These are phyloP conservation scores for Clarireedia hainanense DNA, from an alignment of 2,329 filamentous ascomycete genomes.

Conservation along the genomic window DNA sequence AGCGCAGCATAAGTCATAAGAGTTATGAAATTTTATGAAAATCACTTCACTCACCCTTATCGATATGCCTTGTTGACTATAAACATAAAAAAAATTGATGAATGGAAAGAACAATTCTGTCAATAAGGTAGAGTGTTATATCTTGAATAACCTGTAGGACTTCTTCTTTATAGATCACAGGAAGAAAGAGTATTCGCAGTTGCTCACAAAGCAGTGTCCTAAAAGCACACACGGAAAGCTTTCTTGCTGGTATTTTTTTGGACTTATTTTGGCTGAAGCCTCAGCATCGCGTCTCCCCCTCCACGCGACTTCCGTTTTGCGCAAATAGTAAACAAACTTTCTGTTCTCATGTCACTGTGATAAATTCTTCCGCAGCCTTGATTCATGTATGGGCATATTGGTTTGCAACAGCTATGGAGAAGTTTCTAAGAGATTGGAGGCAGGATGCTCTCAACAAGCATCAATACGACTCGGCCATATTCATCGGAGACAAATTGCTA, in stretches of 20 bases:
- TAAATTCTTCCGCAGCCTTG: not conserved
- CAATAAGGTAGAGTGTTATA: too few relatives aligned
- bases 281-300: constrained; percentile 11
- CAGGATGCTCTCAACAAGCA: constrained; percentile 93
- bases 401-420: constrained; percentile 60
- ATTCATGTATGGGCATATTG: not conserved
- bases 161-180: too few relatives aligned
- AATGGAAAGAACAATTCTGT: not conserved
- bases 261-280: too few relatives aligned
- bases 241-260: too few relatives aligned
- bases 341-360: not conserved
- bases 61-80: not conserved
- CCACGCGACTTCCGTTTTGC: not conserved
- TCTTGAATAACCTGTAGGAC: too few relatives aligned
- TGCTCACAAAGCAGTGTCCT: too few relatives aligned
- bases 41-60: not conserved
- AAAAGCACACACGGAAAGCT: too few relatives aligned
- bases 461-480: constrained; percentile 93
- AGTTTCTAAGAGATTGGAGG: constrained; percentile 87
- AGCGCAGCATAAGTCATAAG: not conserved
- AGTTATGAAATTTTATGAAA: not conserved
- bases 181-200: too few relatives aligned
- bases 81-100: not conserved
- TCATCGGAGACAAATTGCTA: constrained; percentile 93
- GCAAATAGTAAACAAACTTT: not conserved